Evolutionary conservation across 805 yeast species (phyloP).

Genomic region (Tetrapisispora fleetii): DNA sequence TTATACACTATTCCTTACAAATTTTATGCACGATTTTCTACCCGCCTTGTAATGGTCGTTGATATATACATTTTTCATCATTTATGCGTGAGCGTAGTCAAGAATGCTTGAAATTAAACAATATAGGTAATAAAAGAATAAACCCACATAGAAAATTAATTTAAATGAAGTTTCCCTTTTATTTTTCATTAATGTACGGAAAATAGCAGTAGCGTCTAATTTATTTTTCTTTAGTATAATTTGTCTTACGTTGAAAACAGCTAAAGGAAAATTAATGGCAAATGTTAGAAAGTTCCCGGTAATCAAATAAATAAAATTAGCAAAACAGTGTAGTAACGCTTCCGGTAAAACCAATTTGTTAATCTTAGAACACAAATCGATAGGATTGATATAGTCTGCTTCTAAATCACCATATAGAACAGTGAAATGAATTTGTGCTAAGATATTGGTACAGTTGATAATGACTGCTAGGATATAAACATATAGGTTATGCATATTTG

Average conservation of each 20-base stretch:
- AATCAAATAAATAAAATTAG: slow-evolving; percentile 59
- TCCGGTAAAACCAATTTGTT: slow-evolving; percentile 86
- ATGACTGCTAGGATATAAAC: slow-evolving; percentile 51
- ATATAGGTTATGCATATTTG: background rate
- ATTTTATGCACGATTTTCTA: too few relatives aligned
- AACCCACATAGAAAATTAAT: slow-evolving; percentile 75
- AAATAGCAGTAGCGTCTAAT: slow-evolving; percentile 92
- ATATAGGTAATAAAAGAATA: slow-evolving; percentile 91
- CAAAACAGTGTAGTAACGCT: slow-evolving; percentile 65
- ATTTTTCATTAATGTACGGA: slow-evolving; percentile 83
- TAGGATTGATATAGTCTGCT: slow-evolving; percentile 92
- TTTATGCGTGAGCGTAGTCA: slow-evolving; percentile 33
- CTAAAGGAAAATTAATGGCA: slow-evolving; percentile 67
- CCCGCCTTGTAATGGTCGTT: too few relatives aligned
- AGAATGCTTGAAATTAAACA: slow-evolving; percentile 88
- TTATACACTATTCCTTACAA: background rate
- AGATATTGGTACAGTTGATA: slow-evolving; percentile 74
- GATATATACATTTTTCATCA: background rate
- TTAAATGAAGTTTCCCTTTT: slow-evolving; percentile 84
- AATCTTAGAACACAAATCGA: slow-evolving; percentile 84
- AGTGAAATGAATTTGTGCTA: slow-evolving; percentile 86
- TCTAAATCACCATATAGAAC: slow-evolving; percentile 90
- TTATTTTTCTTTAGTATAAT: slow-evolving; percentile 69
- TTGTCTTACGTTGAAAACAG: slow-evolving; percentile 73
- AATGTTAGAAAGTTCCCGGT: slow-evolving; percentile 88